Conservation (phyloP, 1,284 basidiomycete genomes). For the Blastosporella zonata region DNA sequence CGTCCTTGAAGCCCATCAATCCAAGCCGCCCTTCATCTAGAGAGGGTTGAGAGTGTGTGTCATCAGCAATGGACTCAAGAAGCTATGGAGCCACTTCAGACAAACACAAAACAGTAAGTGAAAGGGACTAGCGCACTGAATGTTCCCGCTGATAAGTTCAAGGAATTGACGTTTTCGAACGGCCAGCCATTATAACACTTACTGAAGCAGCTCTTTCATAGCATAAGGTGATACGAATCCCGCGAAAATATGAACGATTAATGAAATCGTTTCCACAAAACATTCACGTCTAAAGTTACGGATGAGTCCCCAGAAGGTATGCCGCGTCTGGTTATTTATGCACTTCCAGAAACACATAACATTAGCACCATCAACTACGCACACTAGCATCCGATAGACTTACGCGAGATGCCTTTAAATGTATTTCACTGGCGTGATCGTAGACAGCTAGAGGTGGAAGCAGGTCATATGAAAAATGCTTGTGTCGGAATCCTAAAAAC, state of each 20-base stretch:
- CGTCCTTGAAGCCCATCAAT: conserved; percentile 37
- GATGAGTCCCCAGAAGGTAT: conserved; percentile 28
- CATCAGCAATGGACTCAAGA: conserved; percentile 17
- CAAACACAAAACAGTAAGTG: not conserved
- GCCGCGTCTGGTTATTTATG: conserved; percentile 16
- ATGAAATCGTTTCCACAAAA: not conserved
- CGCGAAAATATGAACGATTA: not conserved
- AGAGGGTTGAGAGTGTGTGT: no score
- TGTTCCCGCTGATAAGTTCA: conserved; percentile 24
- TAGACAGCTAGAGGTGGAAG: conserved; percentile 50
- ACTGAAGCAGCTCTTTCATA: conserved; percentile 32
- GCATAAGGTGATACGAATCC: conserved; percentile 31
- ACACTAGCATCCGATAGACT: not conserved
- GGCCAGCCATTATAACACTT: conserved; percentile 20
- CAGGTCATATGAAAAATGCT: conserved; percentile 30
- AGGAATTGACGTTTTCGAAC: conserved; percentile 38
- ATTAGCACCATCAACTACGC: no score
- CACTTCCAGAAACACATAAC: conserved; percentile 11
- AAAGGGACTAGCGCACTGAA: not conserved
- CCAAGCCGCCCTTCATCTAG: conserved; percentile 34
- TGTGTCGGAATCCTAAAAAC: conserved; percentile 27
- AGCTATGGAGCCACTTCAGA: conserved; percentile 8
- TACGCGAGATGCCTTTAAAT: conserved; percentile 15
- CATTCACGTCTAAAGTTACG: not conserved
- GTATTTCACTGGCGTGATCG: conserved; percentile 30